Base-by-base conservation (phyloP, 352 stramenopile species). In the Globisporangium acanthophoron region DNA sequence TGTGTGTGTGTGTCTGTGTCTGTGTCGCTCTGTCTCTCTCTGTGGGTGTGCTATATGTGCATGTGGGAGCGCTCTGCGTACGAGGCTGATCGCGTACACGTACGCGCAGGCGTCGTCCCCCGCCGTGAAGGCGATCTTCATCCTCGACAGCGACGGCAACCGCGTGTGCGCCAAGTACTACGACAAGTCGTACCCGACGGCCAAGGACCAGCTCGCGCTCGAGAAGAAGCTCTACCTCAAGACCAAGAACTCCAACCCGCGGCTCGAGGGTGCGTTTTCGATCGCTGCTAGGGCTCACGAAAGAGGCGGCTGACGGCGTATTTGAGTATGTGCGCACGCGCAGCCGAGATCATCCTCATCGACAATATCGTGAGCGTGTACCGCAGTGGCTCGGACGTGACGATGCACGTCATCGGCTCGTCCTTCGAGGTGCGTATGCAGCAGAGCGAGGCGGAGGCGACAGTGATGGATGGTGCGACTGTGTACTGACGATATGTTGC, bases 81-180 rank as follows among this genome's bases (percentile, higher is more conserved):
- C 12, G 37, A 41, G 3, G 37, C 12, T 18, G 37, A 31, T 18
- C 9, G 45, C 44, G 16, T 54, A 15, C 51, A 7, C 31, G n/a
- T 50, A 24, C 46, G 20, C 29, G 31, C 51, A 93, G 84, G 70
- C 66, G 54, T 62, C 75, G 40, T 87, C 80, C 68, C 86, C 86
- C 29, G 85, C 77, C 56, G 85, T 96, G 50, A 94, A 93, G 71
- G 86, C 84, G 58, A 94, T 96, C 63, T 94, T 94, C 65, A 73
- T 96, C 35, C 62, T 96, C 56, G 86, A 92, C 70, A 92, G 73
- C 59, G 88, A 97, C 54, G 88, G 88, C 57, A 93, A 87, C 58
- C 86, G 88, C 57, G 76, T 97, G 61, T 93, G 87, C 54, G 86
- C 88, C 69, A 97, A 97, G 79, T 96, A 96, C 77, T 97, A 96